Evolutionary conservation across 805 yeast species (phyloP).

Genomic region (Kodamaea leandrae): DNA sequence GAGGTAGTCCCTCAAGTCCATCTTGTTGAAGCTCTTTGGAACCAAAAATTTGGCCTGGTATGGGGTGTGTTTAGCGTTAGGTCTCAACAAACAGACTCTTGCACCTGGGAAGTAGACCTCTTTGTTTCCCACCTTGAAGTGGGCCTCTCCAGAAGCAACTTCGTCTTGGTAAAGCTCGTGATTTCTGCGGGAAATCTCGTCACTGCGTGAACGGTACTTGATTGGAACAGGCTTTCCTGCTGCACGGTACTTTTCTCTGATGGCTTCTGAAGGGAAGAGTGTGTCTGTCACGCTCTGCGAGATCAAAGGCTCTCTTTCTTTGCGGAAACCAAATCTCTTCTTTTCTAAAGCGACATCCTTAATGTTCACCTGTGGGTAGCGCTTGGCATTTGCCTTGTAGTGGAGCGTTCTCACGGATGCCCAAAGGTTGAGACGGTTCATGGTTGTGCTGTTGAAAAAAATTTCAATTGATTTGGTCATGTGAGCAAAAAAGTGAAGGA

Average conservation of each 20-base stretch:
- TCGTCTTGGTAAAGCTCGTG: slow-evolving; percentile 45
- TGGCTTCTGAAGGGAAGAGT: slow-evolving; percentile 38
- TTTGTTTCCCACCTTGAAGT: slow-evolving; percentile 77
- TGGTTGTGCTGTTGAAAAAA: slow-evolving; percentile 8
- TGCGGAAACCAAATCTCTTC: slow-evolving; percentile 40
- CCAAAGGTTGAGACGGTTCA: slow-evolving; percentile 5
- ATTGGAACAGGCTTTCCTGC: slow-evolving; percentile 44
- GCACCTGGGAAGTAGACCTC: slow-evolving; percentile 84
- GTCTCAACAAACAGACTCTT: slow-evolving; percentile 73
- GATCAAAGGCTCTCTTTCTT: slow-evolving; percentile 35
- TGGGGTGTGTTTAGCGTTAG: slow-evolving; percentile 96
- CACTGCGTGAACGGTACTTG: slow-evolving; percentile 34
- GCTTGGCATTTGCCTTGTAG: slow-evolving; percentile 28
- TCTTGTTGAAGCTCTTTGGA: slow-evolving; percentile 88
- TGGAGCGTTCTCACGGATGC: slow-evolving; percentile 23
- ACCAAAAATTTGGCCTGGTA: slow-evolving; percentile 95
- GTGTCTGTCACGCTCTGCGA: slow-evolving; percentile 40
- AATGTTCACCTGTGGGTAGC: slow-evolving; percentile 40
- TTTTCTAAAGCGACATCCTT: slow-evolving; percentile 37
- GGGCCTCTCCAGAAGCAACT: slow-evolving; percentile 64
- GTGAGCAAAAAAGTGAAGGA: not conserved
- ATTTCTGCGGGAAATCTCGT: slow-evolving; percentile 37
- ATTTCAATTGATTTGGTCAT: slow-evolving; percentile 1
- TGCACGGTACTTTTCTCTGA: slow-evolving; percentile 31
- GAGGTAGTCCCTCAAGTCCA: slow-evolving; percentile 91